Base-by-base conservation (phyloP, 2,329 filamentous ascomycete species). In the Hypoxylon sp. region DNA sequence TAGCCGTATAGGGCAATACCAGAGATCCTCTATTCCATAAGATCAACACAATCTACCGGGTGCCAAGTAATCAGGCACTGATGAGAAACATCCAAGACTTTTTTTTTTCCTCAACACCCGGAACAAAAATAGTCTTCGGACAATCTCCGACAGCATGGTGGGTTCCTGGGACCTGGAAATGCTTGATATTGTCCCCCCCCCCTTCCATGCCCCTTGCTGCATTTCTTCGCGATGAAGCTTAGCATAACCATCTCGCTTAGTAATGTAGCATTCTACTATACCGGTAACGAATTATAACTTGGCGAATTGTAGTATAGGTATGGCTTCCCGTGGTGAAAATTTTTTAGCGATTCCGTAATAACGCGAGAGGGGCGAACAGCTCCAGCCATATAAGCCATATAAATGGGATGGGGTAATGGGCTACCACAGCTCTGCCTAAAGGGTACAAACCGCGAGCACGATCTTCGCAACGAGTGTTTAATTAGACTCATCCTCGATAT, bases 91-190 rank as follows among this genome's bases (percentile, higher is more conserved):
- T 43, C 36, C 63, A 60, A 69, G 66, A 60, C 66, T 45, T 32
- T 30, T 66, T 11, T 30, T 30, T 7, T 48, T 66, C 46, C 50
- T 66, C 46, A 58, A 55, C 67, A 38, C 46, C 38, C 50, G 48
- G 28, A 56, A 60, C 58, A 63, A 62, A 67, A 69, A 67, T 67
- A 69, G 64, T 62, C 53, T 53, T 60, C 63, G 52, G 63, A 64
- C 23, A 58, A 36, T 57, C 41, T 34, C 61, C 56, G 52, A 52
- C 32, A 11, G 46, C 41, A 41, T 36, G 34, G 56, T 64, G 57
- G 57, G 34, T 59, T 50, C 55, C 34, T 25, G 21, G 43, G 25
- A 14, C 23, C 51, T 41, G 23, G 21, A 34, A 48, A 38, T 55
- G 51, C 50, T 60, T 46, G 17, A 13, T 60, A 48, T 59, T 28